These are phyloP conservation scores for Westerdykella sp. DNA, from an alignment of 2,329 filamentous ascomycete species.

Conservation along the genomic window DNA sequence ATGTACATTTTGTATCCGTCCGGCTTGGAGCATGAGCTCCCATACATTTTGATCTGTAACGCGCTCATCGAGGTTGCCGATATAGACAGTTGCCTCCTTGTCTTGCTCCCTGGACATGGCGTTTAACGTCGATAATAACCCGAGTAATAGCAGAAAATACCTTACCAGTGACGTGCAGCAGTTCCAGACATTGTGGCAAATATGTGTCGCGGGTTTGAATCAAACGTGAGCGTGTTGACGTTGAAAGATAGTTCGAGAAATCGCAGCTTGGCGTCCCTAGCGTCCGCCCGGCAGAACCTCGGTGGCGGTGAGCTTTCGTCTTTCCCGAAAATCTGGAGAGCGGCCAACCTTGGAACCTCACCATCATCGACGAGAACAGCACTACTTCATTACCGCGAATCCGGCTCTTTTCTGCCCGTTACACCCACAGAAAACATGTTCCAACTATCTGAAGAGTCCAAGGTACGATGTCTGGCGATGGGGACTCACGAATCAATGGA, in stretches of 20 bases:
- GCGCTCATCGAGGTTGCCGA: slow-evolving; percentile 97
- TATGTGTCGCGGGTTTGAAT: not conserved
- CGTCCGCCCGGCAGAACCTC: slow-evolving; percentile 3
- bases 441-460: slow-evolving; percentile 89
- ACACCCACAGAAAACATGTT: slow-evolving; percentile 40
- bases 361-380: not conserved
- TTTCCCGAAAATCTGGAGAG: not conserved
- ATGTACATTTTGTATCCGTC: slow-evolving; percentile 95
- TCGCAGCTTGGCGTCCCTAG: not conserved
- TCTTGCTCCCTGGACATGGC: slow-evolving; percentile 62
- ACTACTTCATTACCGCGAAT: slow-evolving; percentile 1
- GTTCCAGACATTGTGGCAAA: slow-evolving; percentile 50
- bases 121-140: not conserved
- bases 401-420: not conserved
- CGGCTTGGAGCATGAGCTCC: slow-evolving; percentile 97
- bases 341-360: not conserved
- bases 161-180: slow-evolving; percentile 69
- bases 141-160: slow-evolving; percentile 1
- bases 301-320: not conserved
- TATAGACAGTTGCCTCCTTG: slow-evolving; percentile 96
- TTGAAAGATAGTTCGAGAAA: not conserved
- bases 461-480: slow-evolving; percentile 52
- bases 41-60: slow-evolving; percentile 85
- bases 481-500: not conserved
- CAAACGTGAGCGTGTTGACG: not conserved